Base-by-base conservation (phyloP, 768 basidiomycete species). In the Boletus sp. region DNA sequence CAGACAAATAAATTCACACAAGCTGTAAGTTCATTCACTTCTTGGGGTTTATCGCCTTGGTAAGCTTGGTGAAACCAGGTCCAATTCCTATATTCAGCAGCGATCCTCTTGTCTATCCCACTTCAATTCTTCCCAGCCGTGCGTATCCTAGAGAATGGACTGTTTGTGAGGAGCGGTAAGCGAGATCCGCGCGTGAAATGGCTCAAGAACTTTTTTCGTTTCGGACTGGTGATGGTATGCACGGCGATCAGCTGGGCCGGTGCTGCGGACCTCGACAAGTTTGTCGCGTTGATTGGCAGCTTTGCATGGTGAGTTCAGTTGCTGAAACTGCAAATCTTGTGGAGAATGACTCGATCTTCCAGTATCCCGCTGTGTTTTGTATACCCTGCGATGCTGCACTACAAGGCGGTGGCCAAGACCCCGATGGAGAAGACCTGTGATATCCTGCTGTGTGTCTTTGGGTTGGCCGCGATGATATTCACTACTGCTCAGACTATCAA, bases 61-160 rank as follows among this genome's bases (percentile, higher is more conserved):
- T 46, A 28, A 53, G 50, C 35, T 48, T 14, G 32, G 20, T 48
- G 30, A 40, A 48, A 57, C n/a, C 46, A 88, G 86, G 85, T 90
- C 10, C 91, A 92, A 76, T 86, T 92, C 71, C 70, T 94, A 32
- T 94, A 97, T 75, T 88, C 92, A n/a, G 74, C 94, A 36, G 97
- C 95, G 12, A 98, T 98, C 73, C 75, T 92, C 60, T 82, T 94
- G 42, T 97, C 94, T 14, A 88, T 90, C 8, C 94, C 96, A 1
- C 83, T 98, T 1, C 95, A 98, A 73, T 86, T 98, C 54, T 98
- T 98, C 92, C 97, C 97, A 0, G 97, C 96, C 3, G 87, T 96
- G 47, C 86, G 97, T 52, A 98, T 99, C 67, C 84, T 98, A 75
- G 97, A 99, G 79, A 96, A 98, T 67, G 95, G 91, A 4, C 66